phyloP scores from a whole-genome alignment of 495 filamentous ascomycete genomes.

The Penicillium dipodomyicola region DNA sequence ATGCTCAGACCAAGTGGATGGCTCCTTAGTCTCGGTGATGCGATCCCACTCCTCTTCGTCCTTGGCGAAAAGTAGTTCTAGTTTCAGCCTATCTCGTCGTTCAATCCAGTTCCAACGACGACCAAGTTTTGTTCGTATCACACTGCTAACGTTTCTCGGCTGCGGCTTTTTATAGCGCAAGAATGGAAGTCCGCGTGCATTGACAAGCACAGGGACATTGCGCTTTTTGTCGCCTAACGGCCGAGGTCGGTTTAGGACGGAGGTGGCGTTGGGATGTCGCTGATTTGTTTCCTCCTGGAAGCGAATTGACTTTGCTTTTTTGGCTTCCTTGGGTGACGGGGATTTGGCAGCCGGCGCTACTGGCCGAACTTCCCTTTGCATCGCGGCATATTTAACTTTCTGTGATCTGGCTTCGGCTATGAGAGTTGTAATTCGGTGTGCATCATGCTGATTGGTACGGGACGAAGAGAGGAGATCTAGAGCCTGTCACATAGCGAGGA shows the following conservation, averaged over 20 bases:
- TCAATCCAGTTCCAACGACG: conserved; percentile 38
- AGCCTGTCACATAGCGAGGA: conserved; percentile 23
- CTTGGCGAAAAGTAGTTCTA: conserved; percentile 41
- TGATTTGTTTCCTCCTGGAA: conserved; percentile 29
- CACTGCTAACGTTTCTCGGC: conserved; percentile 51
- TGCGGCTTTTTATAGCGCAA: conserved; percentile 71
- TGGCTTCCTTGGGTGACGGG: conserved; percentile 24
- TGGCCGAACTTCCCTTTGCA: conserved; percentile 21
- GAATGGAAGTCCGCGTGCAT: conserved; percentile 62
- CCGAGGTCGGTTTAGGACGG: conserved; percentile 44
- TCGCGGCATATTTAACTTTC: conserved; percentile 20
- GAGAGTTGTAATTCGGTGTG: conserved; percentile 24
- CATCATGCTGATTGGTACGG: conserved; percentile 28
- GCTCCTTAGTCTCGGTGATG: conserved; percentile 28
- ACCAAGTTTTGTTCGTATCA: conserved; percentile 54
- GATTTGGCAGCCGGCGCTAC: conserved; percentile 16
- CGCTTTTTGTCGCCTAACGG: conserved; percentile 52
- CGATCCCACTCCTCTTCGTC: conserved; percentile 61
- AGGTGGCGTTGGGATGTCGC: conserved; percentile 40
- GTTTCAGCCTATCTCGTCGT: conserved; percentile 30
- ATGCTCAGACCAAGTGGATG: conserved; percentile 26
- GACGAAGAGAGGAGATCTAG: conserved; percentile 41
- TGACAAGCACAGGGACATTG: conserved; percentile 58
- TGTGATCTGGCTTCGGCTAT: conserved; percentile 21
- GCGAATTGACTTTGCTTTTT: conserved; percentile 28